Percentiles rank a stretch among this genome's conserved stretches.
These are phyloP conservation scores for Fremontodendron californicum DNA, from an alignment of 345 rosid genomes.

Conservation along the genomic window DNA sequence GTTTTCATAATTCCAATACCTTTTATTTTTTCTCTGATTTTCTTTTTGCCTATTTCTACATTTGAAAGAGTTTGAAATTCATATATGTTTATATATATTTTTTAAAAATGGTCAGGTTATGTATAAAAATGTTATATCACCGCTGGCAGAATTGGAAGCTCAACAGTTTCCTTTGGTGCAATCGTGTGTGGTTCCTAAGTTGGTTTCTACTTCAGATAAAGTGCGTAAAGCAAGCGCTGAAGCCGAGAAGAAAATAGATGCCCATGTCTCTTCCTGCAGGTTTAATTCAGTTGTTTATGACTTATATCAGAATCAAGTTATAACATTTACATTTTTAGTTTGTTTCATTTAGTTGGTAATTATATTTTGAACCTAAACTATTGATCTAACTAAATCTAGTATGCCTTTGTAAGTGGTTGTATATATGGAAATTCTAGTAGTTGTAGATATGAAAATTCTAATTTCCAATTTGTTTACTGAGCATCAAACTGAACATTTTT, in stretches of 20 bases:
- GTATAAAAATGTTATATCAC: conserved; percentile 63
- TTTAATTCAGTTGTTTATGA: conserved; percentile 19
- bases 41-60: not conserved
- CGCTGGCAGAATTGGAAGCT: conserved; percentile 74
- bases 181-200: conserved; percentile 68
- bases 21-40: not conserved
- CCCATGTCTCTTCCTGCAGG: conserved; percentile 68
- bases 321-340: not conserved
- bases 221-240: conserved; percentile 76
- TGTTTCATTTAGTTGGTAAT: not conserved
- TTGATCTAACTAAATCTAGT: not conserved
- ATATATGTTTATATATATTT: not conserved
- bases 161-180: conserved; percentile 65
- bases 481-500: conserved; percentile 22
- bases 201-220: conserved; percentile 53
- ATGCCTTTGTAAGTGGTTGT: not conserved
- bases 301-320: not conserved
- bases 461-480: conserved; percentile 2
- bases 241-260: conserved; percentile 73
- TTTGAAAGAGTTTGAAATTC: not conserved
- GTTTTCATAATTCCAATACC: conserved; percentile 25
- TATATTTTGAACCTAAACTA: not conserved
- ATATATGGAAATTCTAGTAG: too few relatives aligned
- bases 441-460: not conserved
- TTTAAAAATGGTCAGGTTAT: conserved; percentile 51